Conservation (phyloP, 2,329 filamentous ascomycete genomes). For the Neonectria ditissima region DNA sequence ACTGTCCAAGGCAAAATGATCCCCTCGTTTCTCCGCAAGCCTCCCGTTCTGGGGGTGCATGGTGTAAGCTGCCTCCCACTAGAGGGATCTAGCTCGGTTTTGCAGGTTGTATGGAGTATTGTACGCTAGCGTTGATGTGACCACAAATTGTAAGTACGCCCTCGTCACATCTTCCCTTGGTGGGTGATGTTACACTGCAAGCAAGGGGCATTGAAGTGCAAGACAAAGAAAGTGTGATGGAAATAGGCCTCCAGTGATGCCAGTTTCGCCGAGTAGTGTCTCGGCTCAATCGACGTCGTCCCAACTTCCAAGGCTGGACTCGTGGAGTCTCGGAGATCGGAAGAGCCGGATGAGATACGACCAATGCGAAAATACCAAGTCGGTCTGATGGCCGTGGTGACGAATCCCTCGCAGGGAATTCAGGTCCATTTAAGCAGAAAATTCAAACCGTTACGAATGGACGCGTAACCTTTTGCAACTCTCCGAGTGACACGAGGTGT, state of each 20-base stretch:
- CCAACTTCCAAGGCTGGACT: neutral
- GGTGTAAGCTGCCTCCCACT: neutral
- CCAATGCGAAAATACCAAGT: constrained; percentile 13
- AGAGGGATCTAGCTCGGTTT: neutral
- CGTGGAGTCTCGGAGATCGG: constrained; percentile 12
- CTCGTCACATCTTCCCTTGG: neutral
- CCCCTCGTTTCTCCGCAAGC: neutral
- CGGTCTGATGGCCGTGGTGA: constrained; percentile 11
- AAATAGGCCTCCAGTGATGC: neutral
- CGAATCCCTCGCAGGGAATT: constrained; percentile 2
- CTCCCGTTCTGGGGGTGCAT: neutral
- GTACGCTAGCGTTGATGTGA: too few relatives aligned
- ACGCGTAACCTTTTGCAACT: constrained; percentile 1
- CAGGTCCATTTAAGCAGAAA: neutral
- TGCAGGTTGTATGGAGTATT: too few relatives aligned
- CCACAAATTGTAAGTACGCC: neutral
- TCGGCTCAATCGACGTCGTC: neutral
- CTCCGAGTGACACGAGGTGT: neutral
- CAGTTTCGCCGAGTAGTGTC: neutral
- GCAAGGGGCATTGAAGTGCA: neutral
- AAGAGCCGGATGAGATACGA: constrained; percentile 16
- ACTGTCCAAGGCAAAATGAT: neutral
- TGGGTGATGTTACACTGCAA: constrained; percentile 8
- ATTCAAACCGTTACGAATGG: neutral
- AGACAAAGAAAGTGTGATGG: neutral